These are phyloP conservation scores for Quercus tomentella DNA, from an alignment of 331 rosid species.

Conservation along the genomic window DNA sequence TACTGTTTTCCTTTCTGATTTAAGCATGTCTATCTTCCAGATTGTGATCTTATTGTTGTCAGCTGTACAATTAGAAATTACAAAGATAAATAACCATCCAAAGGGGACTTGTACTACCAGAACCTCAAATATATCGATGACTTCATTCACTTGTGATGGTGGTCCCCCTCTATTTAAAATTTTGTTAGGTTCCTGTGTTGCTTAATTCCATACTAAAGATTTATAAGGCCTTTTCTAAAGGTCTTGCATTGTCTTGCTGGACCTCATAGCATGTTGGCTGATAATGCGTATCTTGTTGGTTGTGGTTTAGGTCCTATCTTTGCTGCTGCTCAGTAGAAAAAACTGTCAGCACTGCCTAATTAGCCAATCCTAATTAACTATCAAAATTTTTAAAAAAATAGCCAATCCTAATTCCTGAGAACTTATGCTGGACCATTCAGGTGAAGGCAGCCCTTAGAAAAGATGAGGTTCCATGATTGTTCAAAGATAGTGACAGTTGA, in stretches of 20 bases:
- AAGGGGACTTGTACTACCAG: background rate
- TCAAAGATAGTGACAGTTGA: background rate
- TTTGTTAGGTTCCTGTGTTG: no score
- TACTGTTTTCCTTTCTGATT: background rate
- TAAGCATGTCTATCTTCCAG: background rate
- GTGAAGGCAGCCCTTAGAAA: background rate
- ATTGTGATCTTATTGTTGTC: background rate
- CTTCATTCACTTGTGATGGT: no score
- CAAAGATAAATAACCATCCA: background rate
- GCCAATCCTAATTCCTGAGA: background rate
- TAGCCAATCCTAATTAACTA: background rate
- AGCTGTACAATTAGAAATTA: background rate
- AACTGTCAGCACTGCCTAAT: background rate
- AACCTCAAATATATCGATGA: background rate
- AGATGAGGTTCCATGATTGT: background rate
- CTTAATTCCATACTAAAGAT: no score
- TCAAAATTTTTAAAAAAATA: no score
- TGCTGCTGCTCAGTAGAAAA: background rate
- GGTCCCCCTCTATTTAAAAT: no score
- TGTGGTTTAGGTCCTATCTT: background rate
- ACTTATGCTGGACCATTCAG: background rate
- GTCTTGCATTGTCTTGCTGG: background rate
- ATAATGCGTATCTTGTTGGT: background rate
- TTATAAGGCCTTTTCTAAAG: no score
- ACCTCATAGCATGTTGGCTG: background rate